These are phyloP conservation scores for Groenewaldozyma salmanticensis DNA, from an alignment of 805 yeast genomes.

Conservation along the genomic window DNA sequence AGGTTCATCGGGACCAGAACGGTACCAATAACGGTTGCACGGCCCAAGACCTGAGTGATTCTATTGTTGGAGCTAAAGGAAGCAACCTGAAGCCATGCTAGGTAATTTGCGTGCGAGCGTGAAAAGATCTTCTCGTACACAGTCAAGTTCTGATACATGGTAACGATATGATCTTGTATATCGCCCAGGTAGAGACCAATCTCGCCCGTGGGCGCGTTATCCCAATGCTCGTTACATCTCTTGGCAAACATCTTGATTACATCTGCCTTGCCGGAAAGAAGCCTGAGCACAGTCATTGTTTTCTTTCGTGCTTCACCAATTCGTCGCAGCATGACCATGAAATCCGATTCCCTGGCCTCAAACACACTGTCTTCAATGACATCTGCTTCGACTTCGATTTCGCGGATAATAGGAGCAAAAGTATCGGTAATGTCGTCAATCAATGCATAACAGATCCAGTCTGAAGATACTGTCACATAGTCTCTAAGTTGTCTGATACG, in stretches of 20 bases:
- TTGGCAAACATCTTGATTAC: constrained; percentile 94
- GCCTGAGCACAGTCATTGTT: constrained; percentile 86
- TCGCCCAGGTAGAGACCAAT: constrained; percentile 89
- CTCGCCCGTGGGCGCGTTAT: constrained; percentile 65
- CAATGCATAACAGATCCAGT: constrained; percentile 59
- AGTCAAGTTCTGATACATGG: constrained; percentile 85
- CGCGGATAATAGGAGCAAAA: constrained; percentile 51
- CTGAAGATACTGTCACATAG: constrained; percentile 49
- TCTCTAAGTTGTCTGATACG: constrained; percentile 56
- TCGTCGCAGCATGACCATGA: constrained; percentile 60
- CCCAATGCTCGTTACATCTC: constrained; percentile 71
- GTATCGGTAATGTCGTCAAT: constrained; percentile 59
- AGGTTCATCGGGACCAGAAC: constrained; percentile 82
- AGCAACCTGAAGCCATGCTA: constrained; percentile 91
- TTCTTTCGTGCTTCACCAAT: constrained; percentile 86
- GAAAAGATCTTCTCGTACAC: constrained; percentile 91
- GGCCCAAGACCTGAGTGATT: constrained; percentile 78
- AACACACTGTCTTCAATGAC: constrained; percentile 75
- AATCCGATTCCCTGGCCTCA: constrained; percentile 63
- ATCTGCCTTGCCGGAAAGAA: constrained; percentile 89
- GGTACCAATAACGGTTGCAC: constrained; percentile 85
- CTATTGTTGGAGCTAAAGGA: constrained; percentile 77
- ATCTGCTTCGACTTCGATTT: constrained; percentile 54
- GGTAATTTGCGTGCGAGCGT: constrained; percentile 81
- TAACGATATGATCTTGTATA: constrained; percentile 93